Evolutionary conservation across 2,329 filamentous ascomycete genomes (phyloP).

Genomic region (Hypoxylon sp.): DNA sequence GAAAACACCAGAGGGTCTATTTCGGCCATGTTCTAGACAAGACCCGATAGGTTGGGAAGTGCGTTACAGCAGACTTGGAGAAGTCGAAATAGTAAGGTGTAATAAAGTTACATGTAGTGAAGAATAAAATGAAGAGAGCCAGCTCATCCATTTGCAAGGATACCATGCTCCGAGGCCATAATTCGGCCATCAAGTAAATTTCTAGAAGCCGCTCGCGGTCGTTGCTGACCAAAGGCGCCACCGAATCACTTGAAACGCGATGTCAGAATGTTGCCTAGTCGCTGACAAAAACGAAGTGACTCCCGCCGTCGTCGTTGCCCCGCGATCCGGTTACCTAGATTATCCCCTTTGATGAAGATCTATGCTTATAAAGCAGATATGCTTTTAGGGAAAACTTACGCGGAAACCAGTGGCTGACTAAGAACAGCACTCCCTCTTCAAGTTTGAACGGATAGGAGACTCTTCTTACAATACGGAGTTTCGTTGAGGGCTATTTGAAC

Average conservation of each 20-base stretch:
- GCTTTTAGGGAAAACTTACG: neutral
- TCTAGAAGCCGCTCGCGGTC: conserved; percentile 40
- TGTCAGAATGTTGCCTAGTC: conserved; percentile 30
- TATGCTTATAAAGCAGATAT: neutral
- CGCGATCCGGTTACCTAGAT: conserved; percentile 1
- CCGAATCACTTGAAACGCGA: conserved; percentile 19
- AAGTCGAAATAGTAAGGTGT: neutral
- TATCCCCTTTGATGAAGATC: neutral
- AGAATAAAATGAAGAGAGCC: conserved; percentile 8
- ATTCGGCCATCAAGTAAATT: conserved; percentile 35
- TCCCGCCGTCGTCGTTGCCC: conserved; percentile 7
- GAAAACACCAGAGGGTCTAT: conserved; percentile 63
- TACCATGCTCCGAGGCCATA: conserved; percentile 30
- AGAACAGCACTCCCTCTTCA: neutral
- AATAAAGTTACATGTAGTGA: neutral
- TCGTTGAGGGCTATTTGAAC: too few relatives aligned
- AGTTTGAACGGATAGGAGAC: neutral
- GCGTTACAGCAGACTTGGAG: neutral
- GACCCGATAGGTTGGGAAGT: neutral
- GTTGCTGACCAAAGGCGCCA: conserved; percentile 30
- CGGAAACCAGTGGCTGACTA: neutral
- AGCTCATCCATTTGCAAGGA: conserved; percentile 30
- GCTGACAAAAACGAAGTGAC: conserved; percentile 18
- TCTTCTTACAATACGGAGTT: neutral
- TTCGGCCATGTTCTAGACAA: conserved; percentile 56